These are phyloP conservation scores for Chlorella sp. DNA, from an alignment of 139 green algal species.

Conservation along the genomic window DNA sequence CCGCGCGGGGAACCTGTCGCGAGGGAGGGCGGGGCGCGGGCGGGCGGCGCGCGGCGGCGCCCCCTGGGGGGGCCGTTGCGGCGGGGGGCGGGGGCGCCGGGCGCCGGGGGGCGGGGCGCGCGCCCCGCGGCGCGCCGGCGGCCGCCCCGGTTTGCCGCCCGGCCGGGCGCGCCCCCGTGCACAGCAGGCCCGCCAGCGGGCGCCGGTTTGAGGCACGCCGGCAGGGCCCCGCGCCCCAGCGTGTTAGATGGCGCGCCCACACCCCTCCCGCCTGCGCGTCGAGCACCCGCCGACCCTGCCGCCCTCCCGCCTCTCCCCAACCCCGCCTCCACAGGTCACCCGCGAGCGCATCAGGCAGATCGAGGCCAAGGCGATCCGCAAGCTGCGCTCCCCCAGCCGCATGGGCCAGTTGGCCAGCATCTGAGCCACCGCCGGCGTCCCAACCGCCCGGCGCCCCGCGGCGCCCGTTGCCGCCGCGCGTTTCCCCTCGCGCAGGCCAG, in stretches of 20 bases:
- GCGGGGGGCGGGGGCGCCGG: too few relatives aligned
- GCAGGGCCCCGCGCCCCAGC: neutral
- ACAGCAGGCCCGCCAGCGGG: conserved; percentile 5
- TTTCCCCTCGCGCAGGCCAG: too few relatives aligned
- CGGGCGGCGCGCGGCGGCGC: neutral
- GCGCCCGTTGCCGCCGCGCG: too few relatives aligned
- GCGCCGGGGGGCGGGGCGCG: too few relatives aligned
- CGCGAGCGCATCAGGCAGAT: conserved; percentile 99
- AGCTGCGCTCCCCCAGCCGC: conserved; percentile 64
- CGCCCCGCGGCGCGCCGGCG: too few relatives aligned
- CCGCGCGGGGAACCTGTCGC: neutral
- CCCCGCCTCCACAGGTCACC: conserved; percentile 66
- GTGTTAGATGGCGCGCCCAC: conserved; percentile 5
- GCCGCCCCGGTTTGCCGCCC: too few relatives aligned
- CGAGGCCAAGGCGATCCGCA: conserved; percentile 89
- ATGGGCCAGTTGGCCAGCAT: conserved; percentile 16
- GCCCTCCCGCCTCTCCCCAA: too few relatives aligned
- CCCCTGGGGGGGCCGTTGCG: neutral
- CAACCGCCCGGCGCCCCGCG: neutral
- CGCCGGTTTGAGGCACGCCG: conserved; percentile 9
- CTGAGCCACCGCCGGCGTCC: neutral
- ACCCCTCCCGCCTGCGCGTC: neutral
- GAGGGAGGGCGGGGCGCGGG: neutral
- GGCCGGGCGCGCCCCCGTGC: too few relatives aligned
- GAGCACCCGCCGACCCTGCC: neutral